Percentiles rank a stretch among this genome's conserved stretches.
Conservation (phyloP, 176 grass and related monocot species). For the Aegilops bicornis region DNA sequence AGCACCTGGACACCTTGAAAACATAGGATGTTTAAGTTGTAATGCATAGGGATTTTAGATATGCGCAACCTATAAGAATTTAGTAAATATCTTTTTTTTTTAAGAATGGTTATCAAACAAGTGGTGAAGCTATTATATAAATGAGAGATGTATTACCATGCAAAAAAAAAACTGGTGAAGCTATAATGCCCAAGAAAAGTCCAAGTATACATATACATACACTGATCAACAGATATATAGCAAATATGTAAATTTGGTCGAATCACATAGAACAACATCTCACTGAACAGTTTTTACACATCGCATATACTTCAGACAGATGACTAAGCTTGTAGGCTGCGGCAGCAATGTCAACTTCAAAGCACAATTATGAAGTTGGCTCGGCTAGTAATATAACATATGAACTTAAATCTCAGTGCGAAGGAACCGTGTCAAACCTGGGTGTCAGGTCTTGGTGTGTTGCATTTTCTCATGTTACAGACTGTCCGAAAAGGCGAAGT, state of each 20-base stretch:
- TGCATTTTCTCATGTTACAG: slow-evolving; percentile 95
- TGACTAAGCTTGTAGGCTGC: not conserved
- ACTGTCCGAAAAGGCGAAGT: slow-evolving; percentile 78
- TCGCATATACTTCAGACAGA: not conserved
- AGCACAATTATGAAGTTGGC: not conserved
- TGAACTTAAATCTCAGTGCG: not conserved
- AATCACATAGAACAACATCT: not conserved
- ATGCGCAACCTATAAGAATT: not conserved
- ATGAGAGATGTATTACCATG: no score
- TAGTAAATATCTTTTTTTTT: slow-evolving; percentile 11
- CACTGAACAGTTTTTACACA: not conserved
- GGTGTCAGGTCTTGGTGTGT: slow-evolving; percentile 78
- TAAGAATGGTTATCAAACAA: not conserved
- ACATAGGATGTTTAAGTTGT: not conserved
- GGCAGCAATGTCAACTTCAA: slow-evolving; percentile 9
- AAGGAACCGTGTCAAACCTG: slow-evolving; percentile 45
- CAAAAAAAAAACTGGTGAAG: not conserved
- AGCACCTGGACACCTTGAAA: no score
- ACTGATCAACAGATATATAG: not conserved
- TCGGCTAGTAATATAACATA: not conserved
- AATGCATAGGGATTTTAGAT: not conserved
- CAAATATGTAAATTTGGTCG: not conserved
- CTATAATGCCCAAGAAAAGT: slow-evolving; percentile 20
- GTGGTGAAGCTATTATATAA: not conserved
- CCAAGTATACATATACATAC: not conserved